phyloP scores from a whole-genome alignment of 2,329 filamentous ascomycete genomes.

The Botrytis sinoallii region DNA sequence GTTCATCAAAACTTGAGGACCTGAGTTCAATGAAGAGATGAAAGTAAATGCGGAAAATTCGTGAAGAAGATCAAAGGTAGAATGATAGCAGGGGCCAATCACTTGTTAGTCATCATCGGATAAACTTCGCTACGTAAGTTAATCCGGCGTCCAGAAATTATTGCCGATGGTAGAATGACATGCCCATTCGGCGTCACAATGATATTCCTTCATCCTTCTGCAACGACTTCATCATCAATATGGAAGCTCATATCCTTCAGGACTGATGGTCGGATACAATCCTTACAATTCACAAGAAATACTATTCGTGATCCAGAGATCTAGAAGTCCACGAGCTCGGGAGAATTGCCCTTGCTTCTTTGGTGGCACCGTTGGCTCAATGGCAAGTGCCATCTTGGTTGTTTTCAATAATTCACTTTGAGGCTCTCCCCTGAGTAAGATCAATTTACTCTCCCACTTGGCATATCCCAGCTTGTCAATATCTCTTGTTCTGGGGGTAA shows the following conservation, averaged over 20 bases:
- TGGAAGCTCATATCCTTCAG: background rate
- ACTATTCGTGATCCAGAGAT: background rate
- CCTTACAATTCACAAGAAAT: too few relatives aligned
- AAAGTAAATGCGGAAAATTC: background rate
- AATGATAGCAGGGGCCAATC: background rate
- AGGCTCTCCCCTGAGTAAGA: background rate
- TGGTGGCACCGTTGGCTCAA: background rate
- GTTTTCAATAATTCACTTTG: background rate
- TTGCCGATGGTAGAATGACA: background rate
- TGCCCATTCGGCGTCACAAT: background rate
- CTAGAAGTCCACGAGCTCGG: background rate
- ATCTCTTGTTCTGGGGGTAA: background rate
- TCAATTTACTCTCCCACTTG: constrained; percentile 4
- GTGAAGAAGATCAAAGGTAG: background rate
- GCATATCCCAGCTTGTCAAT: background rate
- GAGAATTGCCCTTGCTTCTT: background rate
- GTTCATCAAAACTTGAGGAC: background rate
- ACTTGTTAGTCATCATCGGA: constrained; percentile 7
- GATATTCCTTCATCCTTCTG: background rate
- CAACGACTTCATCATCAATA: background rate
- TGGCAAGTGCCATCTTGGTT: constrained; percentile 7
- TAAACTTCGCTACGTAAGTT: background rate
- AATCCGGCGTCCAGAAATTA: background rate
- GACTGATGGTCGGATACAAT: background rate
- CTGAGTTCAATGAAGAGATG: background rate